Evolutionary conservation across 106 monocot species (phyloP), one percentile per base, ranked within the genome.

Genomic region (Platanthera guangdongensis): DNA sequence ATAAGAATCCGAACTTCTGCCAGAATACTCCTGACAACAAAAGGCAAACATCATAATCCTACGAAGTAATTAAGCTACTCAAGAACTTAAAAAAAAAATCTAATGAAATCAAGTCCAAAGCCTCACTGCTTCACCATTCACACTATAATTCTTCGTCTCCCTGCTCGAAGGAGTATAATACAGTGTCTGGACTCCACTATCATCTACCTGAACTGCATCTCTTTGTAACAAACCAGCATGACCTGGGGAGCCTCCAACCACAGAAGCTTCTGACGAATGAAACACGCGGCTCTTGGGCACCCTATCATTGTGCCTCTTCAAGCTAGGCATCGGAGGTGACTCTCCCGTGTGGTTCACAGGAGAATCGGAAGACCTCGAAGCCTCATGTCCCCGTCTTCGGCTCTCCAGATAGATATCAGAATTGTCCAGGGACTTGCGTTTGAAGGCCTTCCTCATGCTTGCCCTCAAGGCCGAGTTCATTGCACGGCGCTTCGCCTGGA

Each of bases 401-500:
- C 78, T 74, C 71, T 84, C 81, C 76, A 71, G 46, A 73, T 76
- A 84, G 16, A 74, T 51, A 25, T 85, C 82, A 7, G 69, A 46
- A 65, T 76, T 55, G 50, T 80, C 82, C 22, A 74, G 9, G 8
- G 73, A 80, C 76, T 55, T 22, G 71, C 72, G 71, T 50, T 72
- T 71, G 5, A 51, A 72, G 13, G 72, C 82, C 59, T 82, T 82
- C 77, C 79, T 81, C 64, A 86, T 70, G 69, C 70, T 79, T 16
- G 94, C 94, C 53, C 99, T 74, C 73, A 90, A 65, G 3, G 97
- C 97, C 1, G 97, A 94, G 78, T 91, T 92, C 47, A 94, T 91
- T 1, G 97, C 94, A 14, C 97, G 81, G 78, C 83, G 89, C 94
- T 99, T 99, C 18, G 97, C 97, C 86, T 99, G 97, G 76, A 89